phyloP scores from a whole-genome alignment of 176 grass and related monocot species.

The Aechmea fasciata region DNA sequence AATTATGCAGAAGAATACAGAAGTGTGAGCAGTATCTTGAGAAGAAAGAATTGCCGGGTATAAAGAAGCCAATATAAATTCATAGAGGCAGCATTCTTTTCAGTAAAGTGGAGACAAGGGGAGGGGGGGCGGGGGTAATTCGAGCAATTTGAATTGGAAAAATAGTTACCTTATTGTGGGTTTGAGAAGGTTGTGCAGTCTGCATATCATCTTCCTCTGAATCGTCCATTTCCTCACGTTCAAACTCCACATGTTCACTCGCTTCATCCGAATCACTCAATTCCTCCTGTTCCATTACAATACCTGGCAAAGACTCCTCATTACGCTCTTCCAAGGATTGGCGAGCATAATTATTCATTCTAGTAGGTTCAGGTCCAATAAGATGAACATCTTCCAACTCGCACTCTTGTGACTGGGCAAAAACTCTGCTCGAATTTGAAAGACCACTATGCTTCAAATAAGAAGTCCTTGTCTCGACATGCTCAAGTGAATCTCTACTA shows the following conservation, averaged over 20 bases:
- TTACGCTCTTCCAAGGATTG: constrained; percentile 34
- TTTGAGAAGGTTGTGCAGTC: constrained; percentile 10
- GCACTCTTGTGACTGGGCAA: constrained; percentile 21
- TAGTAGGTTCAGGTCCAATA: constrained; percentile 16
- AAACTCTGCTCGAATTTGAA: constrained; percentile 10
- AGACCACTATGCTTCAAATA: constrained; percentile 1
- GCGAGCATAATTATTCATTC: constrained; percentile 24
- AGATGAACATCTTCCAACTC: constrained; percentile 21
- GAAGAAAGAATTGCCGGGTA: too few species aligned
- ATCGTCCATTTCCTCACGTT: constrained; percentile 80
- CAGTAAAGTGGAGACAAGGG: background rate
- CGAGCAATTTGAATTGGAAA: background rate
- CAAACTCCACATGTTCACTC: constrained; percentile 67
- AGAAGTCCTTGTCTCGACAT: constrained; percentile 5
- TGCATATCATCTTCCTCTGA: constrained; percentile 68
- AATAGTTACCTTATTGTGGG: constrained; percentile 39
- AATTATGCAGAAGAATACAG: too few species aligned
- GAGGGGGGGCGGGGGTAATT: too few species aligned
- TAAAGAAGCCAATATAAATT: background rate
- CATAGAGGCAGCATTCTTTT: background rate
- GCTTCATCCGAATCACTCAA: constrained; percentile 87
- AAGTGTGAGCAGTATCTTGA: too few species aligned
- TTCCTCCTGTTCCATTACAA: constrained; percentile 96
- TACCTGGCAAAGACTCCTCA: constrained; percentile 59
- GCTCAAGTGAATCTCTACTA: constrained; percentile 13